Percentiles rank a stretch among this genome's conserved stretches.
phyloP scores from a whole-genome alignment of 345 rosid species.

The Erysimum cheiranthoides region DNA sequence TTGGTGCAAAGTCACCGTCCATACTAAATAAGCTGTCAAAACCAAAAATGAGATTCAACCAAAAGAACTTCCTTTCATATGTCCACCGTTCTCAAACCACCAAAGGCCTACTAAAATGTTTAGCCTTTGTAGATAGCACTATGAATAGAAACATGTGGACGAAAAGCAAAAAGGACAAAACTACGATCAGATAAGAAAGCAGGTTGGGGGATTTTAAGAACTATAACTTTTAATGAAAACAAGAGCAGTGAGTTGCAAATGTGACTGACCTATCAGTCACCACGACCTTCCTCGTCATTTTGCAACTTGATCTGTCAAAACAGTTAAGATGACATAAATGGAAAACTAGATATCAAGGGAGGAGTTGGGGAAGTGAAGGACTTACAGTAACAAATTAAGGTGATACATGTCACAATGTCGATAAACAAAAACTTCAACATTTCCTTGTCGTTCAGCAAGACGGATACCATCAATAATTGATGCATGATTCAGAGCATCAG shows the following conservation, averaged over 20 bases:
- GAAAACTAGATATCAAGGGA: slow-evolving; percentile 10
- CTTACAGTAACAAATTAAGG: slow-evolving; percentile 74
- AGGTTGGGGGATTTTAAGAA: not conserved
- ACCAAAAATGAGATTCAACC: slow-evolving; percentile 24
- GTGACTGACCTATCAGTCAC: slow-evolving; percentile 90
- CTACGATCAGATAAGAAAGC: not conserved
- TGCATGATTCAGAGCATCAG: slow-evolving; percentile 95
- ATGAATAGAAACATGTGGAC: not conserved
- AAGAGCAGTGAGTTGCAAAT: slow-evolving; percentile 9
- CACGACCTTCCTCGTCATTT: slow-evolving; percentile 78
- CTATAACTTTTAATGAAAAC: not conserved
- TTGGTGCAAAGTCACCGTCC: slow-evolving; percentile 99
- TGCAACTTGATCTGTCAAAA: slow-evolving; percentile 72
- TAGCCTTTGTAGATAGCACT: slow-evolving; percentile 9
- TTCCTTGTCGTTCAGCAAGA: slow-evolving; percentile 79
- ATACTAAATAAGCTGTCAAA: slow-evolving; percentile 87
- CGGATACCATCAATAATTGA: slow-evolving; percentile 94
- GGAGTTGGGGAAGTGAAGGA: slow-evolving; percentile 37
- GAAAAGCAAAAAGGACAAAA: not conserved
- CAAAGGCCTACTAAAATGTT: slow-evolving; percentile 17
- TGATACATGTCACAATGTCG: slow-evolving; percentile 87
- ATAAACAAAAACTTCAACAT: slow-evolving; percentile 68
- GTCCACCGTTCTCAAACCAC: slow-evolving; percentile 9
- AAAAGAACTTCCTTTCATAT: not conserved
- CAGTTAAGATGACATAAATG: slow-evolving; percentile 31